A percentile compares a stretch with the other conserved stretches of the same genome.
These are phyloP conservation scores for Naematelia encephala DNA, from an alignment of 768 basidiomycete species.

Conservation along the genomic window DNA sequence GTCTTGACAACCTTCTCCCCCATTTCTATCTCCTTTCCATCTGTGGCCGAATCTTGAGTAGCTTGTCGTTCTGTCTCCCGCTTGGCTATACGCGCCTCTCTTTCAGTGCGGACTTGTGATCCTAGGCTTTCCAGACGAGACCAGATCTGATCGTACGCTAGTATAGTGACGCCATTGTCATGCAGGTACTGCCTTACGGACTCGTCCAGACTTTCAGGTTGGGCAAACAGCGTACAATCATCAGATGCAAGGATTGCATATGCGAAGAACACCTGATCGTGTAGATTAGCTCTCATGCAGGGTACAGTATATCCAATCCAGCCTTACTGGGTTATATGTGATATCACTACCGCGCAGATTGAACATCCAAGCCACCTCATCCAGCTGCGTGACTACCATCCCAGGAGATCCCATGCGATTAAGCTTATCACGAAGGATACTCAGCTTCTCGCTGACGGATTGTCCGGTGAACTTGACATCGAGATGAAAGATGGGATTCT, in stretches of 20 bases:
- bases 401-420: slow-evolving; percentile 59
- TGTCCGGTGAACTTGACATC: slow-evolving; percentile 71
- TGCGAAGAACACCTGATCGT: slow-evolving; percentile 87
- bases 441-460: slow-evolving; percentile 60
- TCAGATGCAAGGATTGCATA: slow-evolving; percentile 71
- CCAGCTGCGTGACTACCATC: slow-evolving; percentile 78
- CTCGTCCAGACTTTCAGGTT: slow-evolving; percentile 56
- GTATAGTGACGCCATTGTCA: slow-evolving; percentile 59
- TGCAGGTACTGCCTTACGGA: slow-evolving; percentile 60
- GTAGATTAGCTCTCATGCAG: not conserved
- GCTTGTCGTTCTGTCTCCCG: not conserved
- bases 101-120: slow-evolving; percentile 36
- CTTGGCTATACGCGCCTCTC: slow-evolving; percentile 3
- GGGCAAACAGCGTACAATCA: slow-evolving; percentile 66
- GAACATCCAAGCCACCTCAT: slow-evolving; percentile 74
- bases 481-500: slow-evolving; percentile 65
- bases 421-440: slow-evolving; percentile 63
- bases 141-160: slow-evolving; percentile 68
- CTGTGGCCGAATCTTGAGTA: not conserved
- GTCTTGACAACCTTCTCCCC: slow-evolving; percentile 28
- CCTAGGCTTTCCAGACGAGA: slow-evolving; percentile 55
- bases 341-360: slow-evolving; percentile 88
- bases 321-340: slow-evolving; percentile 70
- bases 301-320: not conserved
- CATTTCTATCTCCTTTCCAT: slow-evolving; percentile 9